Evolutionary conservation across 2,329 filamentous ascomycete genomes (phyloP), one percentile per base, ranked within the genome.

Genomic region (Hypocrella siamensis): DNA sequence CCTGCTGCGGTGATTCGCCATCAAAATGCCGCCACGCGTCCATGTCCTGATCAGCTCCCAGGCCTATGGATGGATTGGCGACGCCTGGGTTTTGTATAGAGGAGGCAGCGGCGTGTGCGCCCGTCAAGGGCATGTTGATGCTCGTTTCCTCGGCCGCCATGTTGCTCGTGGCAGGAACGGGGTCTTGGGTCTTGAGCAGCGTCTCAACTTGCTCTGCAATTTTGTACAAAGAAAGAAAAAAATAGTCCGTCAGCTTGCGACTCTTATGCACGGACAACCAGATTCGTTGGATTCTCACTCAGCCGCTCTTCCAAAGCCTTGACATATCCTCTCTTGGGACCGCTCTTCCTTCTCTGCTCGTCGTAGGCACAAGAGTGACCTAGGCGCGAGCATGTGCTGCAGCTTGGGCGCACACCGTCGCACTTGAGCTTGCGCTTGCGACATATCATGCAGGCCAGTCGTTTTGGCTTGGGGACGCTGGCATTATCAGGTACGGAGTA

Each of bases 371-470:
- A 93, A 34, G 78, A 71, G 54, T 94, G 86, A 27, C 81, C 77
- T 31, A 93, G 61, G n/a, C 86, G 68, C 19, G 80, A 75, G 54
- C 86, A 94, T 17, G 85, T 93, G 45, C 79, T 84, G 51, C 86
- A 93, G 43, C 79, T 83, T 16, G 86, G 86, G 40, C 80, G 76
- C 32, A 70, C 61, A 24, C 85, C 85, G 52, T 94, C 86, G 55
- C 86, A 94, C 56, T 80, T 79, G 42, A 94, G 63, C 59, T 96
- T 96, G 50, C 88, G 71, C 57, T 86, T 90, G 46, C 88, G 70
- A 52, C 90, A 98, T 39, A 96, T 76, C 49, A 93, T 82, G 53
- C 90, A 98, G 24, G 90, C 90, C 46, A 96, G 80, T 43, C 88
- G 74, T 64, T 96, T 96, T n/a, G 78, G 76, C 46, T 82, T 82